These are phyloP conservation scores for Yarrowia hollandica DNA, from an alignment of 805 yeast species.

Conservation along the genomic window DNA sequence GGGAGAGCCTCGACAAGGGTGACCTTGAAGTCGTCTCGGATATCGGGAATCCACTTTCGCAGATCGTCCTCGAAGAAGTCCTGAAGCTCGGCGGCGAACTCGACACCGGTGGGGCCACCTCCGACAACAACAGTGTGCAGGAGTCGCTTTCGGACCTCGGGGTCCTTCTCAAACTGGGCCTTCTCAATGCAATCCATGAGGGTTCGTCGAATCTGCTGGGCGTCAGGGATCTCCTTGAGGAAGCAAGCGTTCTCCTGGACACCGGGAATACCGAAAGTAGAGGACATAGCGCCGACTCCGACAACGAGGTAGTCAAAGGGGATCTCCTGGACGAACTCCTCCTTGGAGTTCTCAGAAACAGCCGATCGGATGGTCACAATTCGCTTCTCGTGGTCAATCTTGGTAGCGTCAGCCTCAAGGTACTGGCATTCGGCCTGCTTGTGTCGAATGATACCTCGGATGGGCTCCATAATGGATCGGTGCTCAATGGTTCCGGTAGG, in stretches of 20 bases:
- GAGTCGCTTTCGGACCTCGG: conserved; percentile 79
- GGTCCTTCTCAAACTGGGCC: conserved; percentile 73
- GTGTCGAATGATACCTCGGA: conserved; percentile 77
- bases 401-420: conserved; percentile 87
- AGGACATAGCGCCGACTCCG: conserved; percentile 94
- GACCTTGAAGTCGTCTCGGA: conserved; percentile 78
- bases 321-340: conserved; percentile 47
- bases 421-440: conserved; percentile 75
- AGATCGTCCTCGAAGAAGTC: conserved; percentile 93
- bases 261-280: conserved; percentile 94
- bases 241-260: conserved; percentile 81
- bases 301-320: conserved; percentile 81
- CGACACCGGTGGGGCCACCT: conserved; percentile 99
- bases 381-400: conserved; percentile 72
- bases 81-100: conserved; percentile 93
- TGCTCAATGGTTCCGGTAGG: conserved; percentile 90
- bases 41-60: conserved; percentile 82
- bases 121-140: conserved; percentile 91
- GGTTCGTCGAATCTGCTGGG: conserved; percentile 76
- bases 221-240: conserved; percentile 87
- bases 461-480: conserved; percentile 92
- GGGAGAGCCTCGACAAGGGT: conserved; percentile 89
- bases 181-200: conserved; percentile 87
- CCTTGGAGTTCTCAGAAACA: conserved; percentile 43
- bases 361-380: conserved; percentile 54